phyloP scores from a whole-genome alignment of 805 yeast genomes.

The Hyphopichia homilentoma region DNA sequence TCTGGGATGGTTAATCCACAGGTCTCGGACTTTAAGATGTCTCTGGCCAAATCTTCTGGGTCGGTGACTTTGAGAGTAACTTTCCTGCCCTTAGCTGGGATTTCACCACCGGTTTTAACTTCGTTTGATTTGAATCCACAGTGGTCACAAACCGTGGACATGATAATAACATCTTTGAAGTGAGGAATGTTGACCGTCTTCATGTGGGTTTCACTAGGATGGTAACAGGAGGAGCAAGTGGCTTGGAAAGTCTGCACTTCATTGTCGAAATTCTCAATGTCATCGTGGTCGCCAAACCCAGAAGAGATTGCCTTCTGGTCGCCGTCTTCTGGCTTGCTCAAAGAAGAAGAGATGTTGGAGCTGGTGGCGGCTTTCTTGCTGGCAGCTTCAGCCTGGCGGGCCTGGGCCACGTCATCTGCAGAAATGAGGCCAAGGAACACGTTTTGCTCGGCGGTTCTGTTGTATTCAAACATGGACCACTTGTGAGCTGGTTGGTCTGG shows the following conservation, averaged over 20 bases:
- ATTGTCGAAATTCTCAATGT: constrained; percentile 78
- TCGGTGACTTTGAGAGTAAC: constrained; percentile 76
- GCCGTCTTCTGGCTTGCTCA: constrained; percentile 8
- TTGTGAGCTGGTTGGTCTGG: constrained; percentile 88
- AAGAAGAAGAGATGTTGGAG: constrained; percentile 22
- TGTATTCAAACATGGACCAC: constrained; percentile 82
- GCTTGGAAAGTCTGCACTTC: constrained; percentile 94
- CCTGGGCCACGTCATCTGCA: constrained; percentile 55
- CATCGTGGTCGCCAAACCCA: constrained; percentile 64
- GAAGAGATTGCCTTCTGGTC: constrained; percentile 39
- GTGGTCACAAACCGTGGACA: constrained; percentile 88
- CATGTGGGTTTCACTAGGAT: constrained; percentile 90
- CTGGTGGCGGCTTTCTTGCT: constrained; percentile 40
- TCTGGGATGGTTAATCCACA: constrained; percentile 87
- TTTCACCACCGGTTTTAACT: constrained; percentile 97
- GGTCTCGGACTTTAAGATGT: constrained; percentile 90
- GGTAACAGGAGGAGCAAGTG: constrained; percentile 85
- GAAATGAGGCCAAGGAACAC: constrained; percentile 78
- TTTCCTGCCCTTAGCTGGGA: constrained; percentile 79
- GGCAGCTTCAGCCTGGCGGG: constrained; percentile 45
- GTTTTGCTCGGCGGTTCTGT: constrained; percentile 85
- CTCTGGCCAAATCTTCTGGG: constrained; percentile 90
- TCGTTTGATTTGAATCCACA: constrained; percentile 98
- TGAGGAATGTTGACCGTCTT: constrained; percentile 95
- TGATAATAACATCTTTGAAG: constrained; percentile 93